phyloP scores from a whole-genome alignment of 1,284 basidiomycete species.

The Puccinia triticina region DNA sequence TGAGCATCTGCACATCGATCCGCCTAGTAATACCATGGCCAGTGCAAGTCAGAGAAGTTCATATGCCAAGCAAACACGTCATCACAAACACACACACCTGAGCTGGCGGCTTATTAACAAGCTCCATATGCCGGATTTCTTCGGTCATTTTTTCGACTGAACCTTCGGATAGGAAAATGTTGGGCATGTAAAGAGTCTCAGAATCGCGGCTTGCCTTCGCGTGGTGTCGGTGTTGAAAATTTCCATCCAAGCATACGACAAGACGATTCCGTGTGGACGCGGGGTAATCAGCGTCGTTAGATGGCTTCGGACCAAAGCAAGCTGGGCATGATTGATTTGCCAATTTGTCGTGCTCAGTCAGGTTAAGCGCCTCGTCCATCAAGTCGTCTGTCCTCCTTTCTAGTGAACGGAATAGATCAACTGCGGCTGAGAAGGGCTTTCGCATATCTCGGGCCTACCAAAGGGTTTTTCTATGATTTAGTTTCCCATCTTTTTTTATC shows the following conservation, averaged over 20 bases:
- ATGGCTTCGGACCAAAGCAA: neutral
- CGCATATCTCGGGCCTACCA: neutral
- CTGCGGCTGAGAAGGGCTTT: neutral
- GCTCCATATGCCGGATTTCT: neutral
- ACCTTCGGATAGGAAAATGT: neutral
- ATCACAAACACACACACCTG: neutral
- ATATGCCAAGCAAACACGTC: neutral
- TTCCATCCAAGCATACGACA: constrained; percentile 6
- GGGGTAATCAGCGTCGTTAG: neutral
- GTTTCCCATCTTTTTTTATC: neutral
- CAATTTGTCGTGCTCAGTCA: neutral
- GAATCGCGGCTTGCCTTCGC: neutral
- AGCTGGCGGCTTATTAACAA: neutral
- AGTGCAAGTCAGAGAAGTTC: neutral
- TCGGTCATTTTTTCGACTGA: neutral
- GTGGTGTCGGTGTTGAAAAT: constrained; percentile 23
- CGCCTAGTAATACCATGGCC: neutral
- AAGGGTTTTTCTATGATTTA: neutral
- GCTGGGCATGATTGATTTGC: neutral
- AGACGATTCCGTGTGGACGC: neutral
- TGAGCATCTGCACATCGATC: constrained; percentile 19
- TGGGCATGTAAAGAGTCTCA: neutral
- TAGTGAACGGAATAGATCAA: neutral
- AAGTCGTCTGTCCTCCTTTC: neutral
- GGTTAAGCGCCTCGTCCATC: neutral